Base-by-base conservation (phyloP, 306 rosid species). In the Acmispon strigosus region DNA sequence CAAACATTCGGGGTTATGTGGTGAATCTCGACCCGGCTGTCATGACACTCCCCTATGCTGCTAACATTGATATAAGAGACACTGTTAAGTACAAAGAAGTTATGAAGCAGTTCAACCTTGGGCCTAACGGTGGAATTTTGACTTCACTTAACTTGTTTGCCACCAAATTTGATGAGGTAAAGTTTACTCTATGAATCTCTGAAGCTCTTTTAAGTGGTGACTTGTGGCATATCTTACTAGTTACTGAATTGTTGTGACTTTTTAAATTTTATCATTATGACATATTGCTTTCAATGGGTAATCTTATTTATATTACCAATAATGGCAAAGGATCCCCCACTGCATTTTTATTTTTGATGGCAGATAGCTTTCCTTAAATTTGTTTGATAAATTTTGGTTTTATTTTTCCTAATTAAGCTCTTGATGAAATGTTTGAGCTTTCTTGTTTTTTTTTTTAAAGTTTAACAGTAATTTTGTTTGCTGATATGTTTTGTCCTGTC, bases 91-190 rank as follows among this genome's bases (percentile, higher is more conserved):
- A 94, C 80, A 94, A 89, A 84, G 96, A 89, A 79, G 97, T 94
- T 75, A 94, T 94, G 96, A 94, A 89, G 72, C 97, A 94, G 72
- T 91, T 79, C 76, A 94, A 94, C 81, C 99, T 94, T 17, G 99
- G 99, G 12, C 99, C 99, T 3, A 94, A 94, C 80, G 97, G 97
- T 5, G 99, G 96, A 60, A 94, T 91, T 69, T 80, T 91, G 85
- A 94, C 99, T 5, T 94, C 99, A 0, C 90, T 94, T 45, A 91
- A 94, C 86, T 84, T 94, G 86, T 94, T 94, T 84, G 96, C 97
- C 8, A 91, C 99, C 48, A 91, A 87, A 84, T 89, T 94, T 76
- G 97, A 94, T 57, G 97, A 94, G 99, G 99, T 94, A 76, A 82
- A 47, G 53, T 4, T 43, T 49, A n/a, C 45, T 66, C 3, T 15